A percentile compares a stretch with the other conserved stretches of the same genome.
These are phyloP conservation scores for Lentithecium fluviatile DNA, from an alignment of 495 filamentous ascomycete genomes.

Conservation along the genomic window DNA sequence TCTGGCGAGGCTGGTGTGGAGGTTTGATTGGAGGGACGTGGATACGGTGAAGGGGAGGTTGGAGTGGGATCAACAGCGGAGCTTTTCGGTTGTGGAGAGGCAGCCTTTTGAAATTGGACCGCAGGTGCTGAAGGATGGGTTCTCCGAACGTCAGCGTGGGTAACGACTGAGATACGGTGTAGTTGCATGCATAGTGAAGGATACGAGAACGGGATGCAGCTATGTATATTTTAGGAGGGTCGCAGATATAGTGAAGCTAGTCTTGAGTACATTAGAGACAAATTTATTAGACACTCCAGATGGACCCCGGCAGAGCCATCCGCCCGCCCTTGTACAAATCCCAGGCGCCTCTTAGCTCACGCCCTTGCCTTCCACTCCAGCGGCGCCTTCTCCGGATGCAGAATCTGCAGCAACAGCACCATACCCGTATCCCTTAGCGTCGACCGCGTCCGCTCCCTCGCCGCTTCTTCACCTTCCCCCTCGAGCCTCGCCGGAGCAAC, in stretches of 20 bases:
- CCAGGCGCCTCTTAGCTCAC: too few species aligned
- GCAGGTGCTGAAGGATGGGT: too few species aligned
- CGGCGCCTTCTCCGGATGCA: constrained; percentile 40
- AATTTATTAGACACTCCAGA: too few species aligned
- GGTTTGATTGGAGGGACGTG: constrained; percentile 30
- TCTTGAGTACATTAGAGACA: too few species aligned
- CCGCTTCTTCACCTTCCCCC: constrained; percentile 40
- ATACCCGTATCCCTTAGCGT: constrained; percentile 41
- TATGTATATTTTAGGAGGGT: too few species aligned
- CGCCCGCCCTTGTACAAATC: too few species aligned
- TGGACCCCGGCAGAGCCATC: too few species aligned
- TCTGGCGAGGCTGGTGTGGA: constrained; percentile 34
- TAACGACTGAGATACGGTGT: too few species aligned
- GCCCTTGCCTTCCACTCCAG: constrained; percentile 22
- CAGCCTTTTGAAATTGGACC: constrained; percentile 19
- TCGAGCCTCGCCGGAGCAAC: constrained; percentile 34
- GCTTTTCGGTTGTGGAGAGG: constrained; percentile 6
- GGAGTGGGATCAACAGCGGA: constrained; percentile 12
- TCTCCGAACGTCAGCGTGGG: too few species aligned
- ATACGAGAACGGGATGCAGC: too few species aligned
- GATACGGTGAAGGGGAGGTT: constrained; percentile 5
- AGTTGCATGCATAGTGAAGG: too few species aligned
- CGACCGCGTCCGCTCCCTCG: constrained; percentile 40
- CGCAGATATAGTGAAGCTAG: too few species aligned
- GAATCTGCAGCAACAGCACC: constrained; percentile 47